Evolutionary conservation across 192 early-diverging fungal species (phyloP).

Genomic region (Coemansia sp.): DNA sequence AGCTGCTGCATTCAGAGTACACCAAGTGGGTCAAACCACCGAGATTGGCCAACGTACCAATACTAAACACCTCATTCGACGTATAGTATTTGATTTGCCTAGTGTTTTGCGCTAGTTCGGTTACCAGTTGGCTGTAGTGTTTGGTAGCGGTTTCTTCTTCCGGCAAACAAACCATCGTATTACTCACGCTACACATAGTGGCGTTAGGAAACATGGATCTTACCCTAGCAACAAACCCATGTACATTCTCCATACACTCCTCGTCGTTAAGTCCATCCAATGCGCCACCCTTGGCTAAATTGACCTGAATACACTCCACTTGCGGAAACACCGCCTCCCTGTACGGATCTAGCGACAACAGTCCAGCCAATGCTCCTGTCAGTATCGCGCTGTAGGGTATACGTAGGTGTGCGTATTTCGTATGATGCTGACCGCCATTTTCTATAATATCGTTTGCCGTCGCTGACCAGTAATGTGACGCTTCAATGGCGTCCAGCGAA

Average conservation of each 20-base stretch:
- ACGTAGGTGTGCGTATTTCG: constrained; percentile 12
- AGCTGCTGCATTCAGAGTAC: constrained; percentile 19
- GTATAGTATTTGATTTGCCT: constrained; percentile 10
- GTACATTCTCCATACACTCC: background rate
- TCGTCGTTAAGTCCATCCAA: background rate
- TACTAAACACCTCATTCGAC: background rate
- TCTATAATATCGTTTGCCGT: background rate
- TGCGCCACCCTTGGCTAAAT: constrained; percentile 3
- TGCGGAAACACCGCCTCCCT: background rate
- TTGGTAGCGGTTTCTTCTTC: background rate
- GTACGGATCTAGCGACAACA: background rate
- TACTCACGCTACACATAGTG: background rate
- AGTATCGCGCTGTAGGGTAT: constrained; percentile 10
- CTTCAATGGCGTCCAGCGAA: constrained; percentile 2
- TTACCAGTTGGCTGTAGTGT: constrained; percentile 4
- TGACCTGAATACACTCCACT: constrained; percentile 2
- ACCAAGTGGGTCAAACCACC: constrained; percentile 7
- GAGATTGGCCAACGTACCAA: background rate
- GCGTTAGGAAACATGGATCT: constrained; percentile 21
- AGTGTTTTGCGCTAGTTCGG: constrained; percentile 1
- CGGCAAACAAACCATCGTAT: constrained; percentile 6
- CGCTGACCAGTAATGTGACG: constrained; percentile 13
- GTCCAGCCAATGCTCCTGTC: background rate
- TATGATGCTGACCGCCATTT: constrained; percentile 3
- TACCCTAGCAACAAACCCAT: background rate